Evolutionary conservation across 176 grass and related monocot species (phyloP), one percentile per base, ranked within the genome.

Genomic region (Oryza longistaminata): DNA sequence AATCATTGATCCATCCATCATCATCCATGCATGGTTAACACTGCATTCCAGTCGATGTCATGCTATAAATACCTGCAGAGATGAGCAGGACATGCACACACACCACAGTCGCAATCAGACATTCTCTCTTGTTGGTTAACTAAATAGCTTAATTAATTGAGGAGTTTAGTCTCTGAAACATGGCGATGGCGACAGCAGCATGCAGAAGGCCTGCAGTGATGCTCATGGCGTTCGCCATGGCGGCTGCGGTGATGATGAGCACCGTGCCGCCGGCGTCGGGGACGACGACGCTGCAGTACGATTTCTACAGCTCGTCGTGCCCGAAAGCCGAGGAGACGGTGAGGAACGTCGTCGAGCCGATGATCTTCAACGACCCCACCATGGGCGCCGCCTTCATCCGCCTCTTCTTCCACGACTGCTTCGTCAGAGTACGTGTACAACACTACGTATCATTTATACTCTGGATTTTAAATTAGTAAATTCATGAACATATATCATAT

Each of bases 401-500:
- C 3, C 84, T 95, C 45, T 82, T 87, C 73, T 95, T 95, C 82
- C 93, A 95, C 19, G 93, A 95, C 75, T 95, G 93, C 82, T 95
- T 95, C 14, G 88, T 92, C 24, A 84, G 82, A 58, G 88, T 92
- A 88, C 0, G 60, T 11, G 12, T 19, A 31, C 29, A 10, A 43
- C 2, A 43, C 10, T 2, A n/a, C n/a, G n/a, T n/a, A 43, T 43
- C 42, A 43, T 43, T 10, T 40, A 40, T n/a, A n/a, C n/a, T n/a
- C n/a, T n/a, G n/a, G n/a, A n/a, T n/a, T n/a, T n/a, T n/a, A n/a
- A n/a, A n/a, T n/a, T n/a, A 40, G 39, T 40, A 10, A 43, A 43
- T 43, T 10, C 9, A 43, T 43, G 16, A 3, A 45, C 25, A 2
- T 27, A 26, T 45, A 5, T 0, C 6, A 1, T 21, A 61, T 44